These are phyloP conservation scores for Dillenia suffruticosa DNA, from an alignment of 164 flowering plant species.

Conservation along the genomic window DNA sequence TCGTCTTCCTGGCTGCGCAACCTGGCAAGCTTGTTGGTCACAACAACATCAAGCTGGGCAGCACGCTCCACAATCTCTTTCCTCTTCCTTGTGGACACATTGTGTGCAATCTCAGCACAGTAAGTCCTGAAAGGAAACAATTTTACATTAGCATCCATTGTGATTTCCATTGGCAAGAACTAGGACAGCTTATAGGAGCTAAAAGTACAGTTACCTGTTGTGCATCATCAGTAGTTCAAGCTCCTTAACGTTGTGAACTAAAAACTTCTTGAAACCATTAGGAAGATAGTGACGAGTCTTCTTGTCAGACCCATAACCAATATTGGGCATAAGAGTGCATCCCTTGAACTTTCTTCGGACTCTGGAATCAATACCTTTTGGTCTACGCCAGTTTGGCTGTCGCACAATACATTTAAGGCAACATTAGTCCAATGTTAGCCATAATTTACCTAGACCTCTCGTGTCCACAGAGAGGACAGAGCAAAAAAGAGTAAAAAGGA, in stretches of 20 bases:
- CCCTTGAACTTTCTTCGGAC: constrained; percentile 85
- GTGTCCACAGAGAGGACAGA: too few species aligned
- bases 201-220: constrained; percentile 44
- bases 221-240: constrained; percentile 79
- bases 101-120: constrained; percentile 79
- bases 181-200: background rate
- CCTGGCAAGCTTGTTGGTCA: constrained; percentile 79
- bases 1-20: constrained; percentile 65
- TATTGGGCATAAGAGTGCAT: constrained; percentile 62
- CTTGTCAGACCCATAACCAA: constrained; percentile 79
- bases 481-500: too few species aligned
- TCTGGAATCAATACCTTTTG: constrained; percentile 84
- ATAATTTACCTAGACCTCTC: too few species aligned
- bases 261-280: constrained; percentile 74
- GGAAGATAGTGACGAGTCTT: constrained; percentile 80
- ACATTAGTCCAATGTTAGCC: background rate
- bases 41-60: constrained; percentile 71
- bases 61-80: constrained; percentile 76
- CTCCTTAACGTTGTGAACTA: constrained; percentile 63
- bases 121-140: constrained; percentile 33
- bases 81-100: constrained; percentile 59
- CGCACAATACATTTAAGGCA: background rate
- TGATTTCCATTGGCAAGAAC: background rate
- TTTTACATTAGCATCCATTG: too few species aligned
- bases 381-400: constrained; percentile 71